A percentile compares a stretch with the other conserved stretches of the same genome.
Conservation (phyloP, 2,329 filamentous ascomycete genomes). For the Colletotrichum somersetense region DNA sequence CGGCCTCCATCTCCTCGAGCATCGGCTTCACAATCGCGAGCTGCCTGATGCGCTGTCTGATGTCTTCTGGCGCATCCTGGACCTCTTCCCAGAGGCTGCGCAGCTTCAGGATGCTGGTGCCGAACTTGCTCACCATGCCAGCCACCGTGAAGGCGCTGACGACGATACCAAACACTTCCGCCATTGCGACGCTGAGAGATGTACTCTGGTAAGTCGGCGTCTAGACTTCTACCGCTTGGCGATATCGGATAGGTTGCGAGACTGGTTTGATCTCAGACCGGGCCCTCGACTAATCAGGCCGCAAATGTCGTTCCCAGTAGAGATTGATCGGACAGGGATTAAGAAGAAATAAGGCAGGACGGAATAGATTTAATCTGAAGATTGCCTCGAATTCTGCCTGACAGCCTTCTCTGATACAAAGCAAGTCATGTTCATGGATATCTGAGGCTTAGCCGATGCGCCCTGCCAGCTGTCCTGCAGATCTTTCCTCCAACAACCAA, state of each 20-base stretch:
- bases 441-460: background rate
- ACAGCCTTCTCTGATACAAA: too few relatives aligned
- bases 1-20: background rate
- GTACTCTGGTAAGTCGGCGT: too few relatives aligned
- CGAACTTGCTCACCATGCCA: constrained; percentile 12
- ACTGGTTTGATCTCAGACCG: too few relatives aligned
- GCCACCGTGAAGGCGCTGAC: constrained; percentile 27
- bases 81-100: constrained; percentile 34
- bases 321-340: background rate
- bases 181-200: constrained; percentile 9
- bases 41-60: constrained; percentile 5
- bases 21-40: constrained; percentile 11
- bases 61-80: constrained; percentile 22
- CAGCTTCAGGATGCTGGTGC: constrained; percentile 19
- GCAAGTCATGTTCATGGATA: background rate
- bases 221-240: too few relatives aligned
- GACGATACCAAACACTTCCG: constrained; percentile 27
- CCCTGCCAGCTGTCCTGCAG: background rate
- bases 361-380: background rate
- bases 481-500: background rate
- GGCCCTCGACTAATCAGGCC: too few relatives aligned
- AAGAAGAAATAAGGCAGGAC: background rate
- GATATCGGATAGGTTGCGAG: too few relatives aligned
- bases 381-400: background rate
- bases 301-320: background rate